Evolutionary conservation across 2,329 filamentous ascomycete species (phyloP), one percentile per base, ranked within the genome.

Genomic region (Cordyceps pruinosa): DNA sequence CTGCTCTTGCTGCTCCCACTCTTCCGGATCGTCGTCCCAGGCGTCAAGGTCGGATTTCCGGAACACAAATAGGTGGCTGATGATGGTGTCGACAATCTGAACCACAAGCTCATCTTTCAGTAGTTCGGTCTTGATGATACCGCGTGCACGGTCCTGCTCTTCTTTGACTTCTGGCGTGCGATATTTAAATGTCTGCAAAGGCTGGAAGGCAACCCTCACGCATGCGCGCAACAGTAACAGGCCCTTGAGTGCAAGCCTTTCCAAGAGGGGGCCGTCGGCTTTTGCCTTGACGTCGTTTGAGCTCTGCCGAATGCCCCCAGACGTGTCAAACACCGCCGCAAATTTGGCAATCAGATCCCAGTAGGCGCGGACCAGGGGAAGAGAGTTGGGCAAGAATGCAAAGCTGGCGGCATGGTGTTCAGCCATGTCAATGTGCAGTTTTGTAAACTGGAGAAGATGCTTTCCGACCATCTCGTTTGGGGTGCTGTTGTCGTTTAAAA

Each of bases 1-100:
- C 66, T 95, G 90, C 74, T 97, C 91, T 65, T 87, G 85, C 62
- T 89, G 86, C 70, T 97, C 93, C 92, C 94, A 99, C 55, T 95
- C 91, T 69, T 99, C 90, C 0, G 93, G 90, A 58, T 96, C 91
- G 66, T 95, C 88, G 68, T 95, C 88, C 94, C 94, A 99, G 58
- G 90, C 88, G 60, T 90, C 85, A 1, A 97, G 81, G 70, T 99
- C 94, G 52, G 85, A 84, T 59, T 88, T 83, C 34, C 90, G 84
- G 70, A 97, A 94, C 37, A 94, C 82, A 68, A 99, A 94, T 63
- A 96, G 90, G 64, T 88, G 86, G 1, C 88, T 90, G 52, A 99
- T 89, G 57, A 96, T 84, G 13, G 87, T 78, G 62, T 94, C 90
- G 68, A 94, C 90, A 63, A 96, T 87, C 62, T 92, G 84, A 17